These are phyloP conservation scores for Thielaviopsis musarum DNA, from an alignment of 2,329 filamentous ascomycete species.

Conservation along the genomic window DNA sequence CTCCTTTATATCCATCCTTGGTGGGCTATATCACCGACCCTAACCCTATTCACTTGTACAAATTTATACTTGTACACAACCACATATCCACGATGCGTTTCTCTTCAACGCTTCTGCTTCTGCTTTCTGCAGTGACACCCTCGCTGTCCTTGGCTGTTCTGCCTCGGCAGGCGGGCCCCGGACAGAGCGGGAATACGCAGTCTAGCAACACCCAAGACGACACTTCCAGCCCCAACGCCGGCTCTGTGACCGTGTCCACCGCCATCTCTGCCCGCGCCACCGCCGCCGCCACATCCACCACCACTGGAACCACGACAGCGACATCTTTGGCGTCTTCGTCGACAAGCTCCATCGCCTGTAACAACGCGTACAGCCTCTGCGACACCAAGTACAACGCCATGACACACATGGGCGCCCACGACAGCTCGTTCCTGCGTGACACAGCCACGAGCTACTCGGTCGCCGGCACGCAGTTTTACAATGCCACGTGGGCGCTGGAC, in stretches of 20 bases:
- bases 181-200: neutral
- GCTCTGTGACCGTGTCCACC: conserved; percentile 13
- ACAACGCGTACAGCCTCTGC: conserved; percentile 66
- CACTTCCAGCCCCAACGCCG: neutral
- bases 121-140: neutral
- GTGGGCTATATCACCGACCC: neutral
- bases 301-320: neutral
- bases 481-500: conserved; percentile 52
- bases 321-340: conserved; percentile 12
- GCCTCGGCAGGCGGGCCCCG: conserved; percentile 1
- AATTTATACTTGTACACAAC: too few species aligned
- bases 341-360: conserved; percentile 38
- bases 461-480: conserved; percentile 57
- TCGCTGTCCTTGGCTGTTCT: neutral
- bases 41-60: neutral
- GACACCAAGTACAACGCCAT: conserved; percentile 54
- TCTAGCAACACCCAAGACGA: too few species aligned
- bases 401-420: conserved; percentile 62
- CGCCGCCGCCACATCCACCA: neutral
- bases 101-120: neutral
- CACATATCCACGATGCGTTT: neutral
- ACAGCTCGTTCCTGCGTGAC: conserved; percentile 56
- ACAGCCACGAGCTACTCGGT: conserved; percentile 41
- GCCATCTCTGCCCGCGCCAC: conserved; percentile 2
- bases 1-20: neutral